Percentiles rank a stretch among this genome's conserved stretches.
Evolutionary conservation across 2,329 filamentous ascomycete species (phyloP).

Genomic region (Penicillium sp.): DNA sequence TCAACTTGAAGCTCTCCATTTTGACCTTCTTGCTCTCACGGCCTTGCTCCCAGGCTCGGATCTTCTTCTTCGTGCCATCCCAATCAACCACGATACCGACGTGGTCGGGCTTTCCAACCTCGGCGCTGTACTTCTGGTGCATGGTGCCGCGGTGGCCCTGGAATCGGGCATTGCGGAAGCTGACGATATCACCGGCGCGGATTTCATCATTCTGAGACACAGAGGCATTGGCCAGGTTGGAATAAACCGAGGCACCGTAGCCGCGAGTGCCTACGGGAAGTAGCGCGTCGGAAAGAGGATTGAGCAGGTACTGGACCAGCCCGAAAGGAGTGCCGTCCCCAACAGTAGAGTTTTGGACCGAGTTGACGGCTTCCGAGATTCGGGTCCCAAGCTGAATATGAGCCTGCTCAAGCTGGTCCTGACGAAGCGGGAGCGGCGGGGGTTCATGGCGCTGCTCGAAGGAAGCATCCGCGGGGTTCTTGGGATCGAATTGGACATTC

Average conservation of each 20-base stretch:
- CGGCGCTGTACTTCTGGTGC: conserved; percentile 87
- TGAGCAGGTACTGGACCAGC: conserved; percentile 76
- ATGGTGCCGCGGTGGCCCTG: conserved; percentile 93
- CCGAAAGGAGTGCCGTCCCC: conserved; percentile 78
- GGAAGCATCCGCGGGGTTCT: conserved; percentile 68
- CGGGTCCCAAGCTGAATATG: conserved; percentile 77
- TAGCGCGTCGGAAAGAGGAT: conserved; percentile 69
- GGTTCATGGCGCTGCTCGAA: conserved; percentile 84
- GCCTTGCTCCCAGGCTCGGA: conserved; percentile 92
- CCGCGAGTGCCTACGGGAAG: conserved; percentile 81
- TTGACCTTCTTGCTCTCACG: conserved; percentile 91
- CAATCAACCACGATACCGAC: conserved; percentile 91
- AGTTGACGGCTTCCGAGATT: conserved; percentile 67
- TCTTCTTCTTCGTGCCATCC: conserved; percentile 98
- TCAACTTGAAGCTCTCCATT: conserved; percentile 88
- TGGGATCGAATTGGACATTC: conserved; percentile 72
- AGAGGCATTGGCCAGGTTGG: conserved; percentile 90
- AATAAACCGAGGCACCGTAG: conserved; percentile 89
- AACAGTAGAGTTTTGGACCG: conserved; percentile 75
- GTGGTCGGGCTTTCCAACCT: conserved; percentile 85
- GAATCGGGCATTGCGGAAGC: conserved; percentile 87
- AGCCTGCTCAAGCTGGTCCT: conserved; percentile 88
- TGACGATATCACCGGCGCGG: conserved; percentile 85
- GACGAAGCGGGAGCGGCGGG: conserved; percentile 75
- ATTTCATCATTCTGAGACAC: conserved; percentile 92